These are phyloP conservation scores for Austropuccinia psidii DNA, from an alignment of 1,284 basidiomycete species.

Conservation along the genomic window DNA sequence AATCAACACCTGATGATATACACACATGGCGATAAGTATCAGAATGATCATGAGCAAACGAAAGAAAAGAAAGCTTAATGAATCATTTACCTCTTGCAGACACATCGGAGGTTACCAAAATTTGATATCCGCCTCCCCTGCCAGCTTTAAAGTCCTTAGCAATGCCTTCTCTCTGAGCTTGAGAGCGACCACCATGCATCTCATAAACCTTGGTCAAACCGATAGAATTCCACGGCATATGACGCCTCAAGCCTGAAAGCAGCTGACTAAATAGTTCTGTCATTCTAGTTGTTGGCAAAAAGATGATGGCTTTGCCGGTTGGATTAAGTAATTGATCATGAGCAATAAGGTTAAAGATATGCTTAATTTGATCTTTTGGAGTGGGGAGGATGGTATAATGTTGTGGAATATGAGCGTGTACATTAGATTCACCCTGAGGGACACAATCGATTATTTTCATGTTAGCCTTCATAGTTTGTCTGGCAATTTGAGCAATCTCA, in stretches of 20 bases:
- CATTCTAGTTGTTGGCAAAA: conserved; percentile 81
- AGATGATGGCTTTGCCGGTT: conserved; percentile 68
- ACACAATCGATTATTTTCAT: conserved; percentile 59
- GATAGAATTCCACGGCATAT: conserved; percentile 47
- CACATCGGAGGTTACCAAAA: conserved; percentile 50
- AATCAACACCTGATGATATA: conserved; percentile 47
- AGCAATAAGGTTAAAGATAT: conserved; percentile 69
- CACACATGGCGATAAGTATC: neutral
- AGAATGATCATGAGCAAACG: neutral
- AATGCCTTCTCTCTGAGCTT: conserved; percentile 59
- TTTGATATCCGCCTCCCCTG: conserved; percentile 41
- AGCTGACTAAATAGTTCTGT: conserved; percentile 67
- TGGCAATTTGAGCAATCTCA: conserved; percentile 52
- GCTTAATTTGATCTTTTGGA: conserved; percentile 65
- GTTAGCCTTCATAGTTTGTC: conserved; percentile 57
- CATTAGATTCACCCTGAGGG: conserved; percentile 56
- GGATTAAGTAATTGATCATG: conserved; percentile 75
- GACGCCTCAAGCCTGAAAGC: conserved; percentile 49
- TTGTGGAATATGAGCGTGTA: conserved; percentile 73
- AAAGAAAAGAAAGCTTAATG: neutral
- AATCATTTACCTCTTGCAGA: conserved; percentile 46
- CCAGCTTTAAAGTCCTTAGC: conserved; percentile 64
- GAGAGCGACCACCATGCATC: conserved; percentile 75
- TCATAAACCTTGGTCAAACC: conserved; percentile 62
- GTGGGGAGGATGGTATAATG: conserved; percentile 66